Conservation (phyloP, 805 yeast genomes). For the Brettanomyces naardenensis region DNA sequence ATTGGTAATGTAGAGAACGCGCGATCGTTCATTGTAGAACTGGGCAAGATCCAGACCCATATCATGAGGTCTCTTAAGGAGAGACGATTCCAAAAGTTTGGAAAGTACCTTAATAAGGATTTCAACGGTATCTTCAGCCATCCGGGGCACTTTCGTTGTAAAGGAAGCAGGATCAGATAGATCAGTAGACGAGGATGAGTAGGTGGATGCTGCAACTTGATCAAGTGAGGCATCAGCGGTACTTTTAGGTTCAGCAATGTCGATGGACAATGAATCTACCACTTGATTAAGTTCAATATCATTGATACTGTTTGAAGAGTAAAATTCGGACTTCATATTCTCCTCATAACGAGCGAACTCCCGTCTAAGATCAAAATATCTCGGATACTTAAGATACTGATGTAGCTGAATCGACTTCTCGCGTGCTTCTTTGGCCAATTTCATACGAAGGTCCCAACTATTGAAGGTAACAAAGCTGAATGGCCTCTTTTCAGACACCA, state of each 20-base stretch:
- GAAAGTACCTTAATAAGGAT: not conserved
- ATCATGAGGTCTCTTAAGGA: conserved; percentile 70
- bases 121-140: not conserved
- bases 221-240: not conserved
- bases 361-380: conserved; percentile 64
- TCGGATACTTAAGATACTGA: conserved; percentile 64
- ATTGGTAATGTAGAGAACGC: conserved; percentile 72
- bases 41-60: conserved; percentile 61
- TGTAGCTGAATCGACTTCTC: conserved; percentile 71
- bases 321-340: conserved; percentile 16
- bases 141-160: too few species aligned
- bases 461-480: conserved; percentile 62
- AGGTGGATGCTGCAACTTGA: not conserved
- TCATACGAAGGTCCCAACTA: conserved; percentile 66
- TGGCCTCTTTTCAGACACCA: conserved; percentile 35
- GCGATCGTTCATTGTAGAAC: conserved; percentile 65
- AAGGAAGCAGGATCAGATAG: too few species aligned
- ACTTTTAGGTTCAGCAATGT: not conserved
- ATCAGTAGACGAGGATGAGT: too few species aligned
- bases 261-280: not conserved
- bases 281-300: not conserved
- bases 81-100: not conserved
- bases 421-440: conserved; percentile 72
- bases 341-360: conserved; percentile 71
- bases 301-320: not conserved